These are phyloP conservation scores for Davidsoniella virescens DNA, from an alignment of 2,329 filamentous ascomycete species.

Conservation along the genomic window DNA sequence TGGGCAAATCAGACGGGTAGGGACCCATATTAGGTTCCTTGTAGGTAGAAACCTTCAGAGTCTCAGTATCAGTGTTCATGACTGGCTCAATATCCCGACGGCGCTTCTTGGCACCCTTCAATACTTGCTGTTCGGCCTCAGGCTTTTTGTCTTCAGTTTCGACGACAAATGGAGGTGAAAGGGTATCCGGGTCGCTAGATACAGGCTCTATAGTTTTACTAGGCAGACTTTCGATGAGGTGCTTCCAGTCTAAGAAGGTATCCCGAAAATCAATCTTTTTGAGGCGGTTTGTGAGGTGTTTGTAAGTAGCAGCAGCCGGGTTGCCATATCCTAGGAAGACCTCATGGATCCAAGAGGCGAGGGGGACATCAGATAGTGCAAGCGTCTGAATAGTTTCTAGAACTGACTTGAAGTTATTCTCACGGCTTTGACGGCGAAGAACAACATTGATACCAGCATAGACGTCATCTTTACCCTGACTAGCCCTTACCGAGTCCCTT, in stretches of 20 bases:
- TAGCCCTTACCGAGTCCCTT: slow-evolving; percentile 50
- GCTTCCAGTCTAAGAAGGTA: slow-evolving; percentile 90
- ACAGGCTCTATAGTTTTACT: slow-evolving; percentile 71
- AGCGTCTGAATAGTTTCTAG: slow-evolving; percentile 81
- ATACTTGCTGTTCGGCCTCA: slow-evolving; percentile 19
- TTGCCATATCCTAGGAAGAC: slow-evolving; percentile 97
- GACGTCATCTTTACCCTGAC: slow-evolving; percentile 55
- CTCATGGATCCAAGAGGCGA: slow-evolving; percentile 87
- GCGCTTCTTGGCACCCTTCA: slow-evolving; percentile 56
- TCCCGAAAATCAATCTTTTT: slow-evolving; percentile 78
- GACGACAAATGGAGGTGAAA: slow-evolving; percentile 76
- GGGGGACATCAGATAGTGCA: slow-evolving; percentile 65
- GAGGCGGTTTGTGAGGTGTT: slow-evolving; percentile 60
- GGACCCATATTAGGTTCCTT: slow-evolving; percentile 77
- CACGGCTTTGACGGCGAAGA: slow-evolving; percentile 64
- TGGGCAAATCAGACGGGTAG: slow-evolving; percentile 71
- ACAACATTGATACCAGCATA: slow-evolving; percentile 78
- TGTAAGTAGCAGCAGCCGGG: slow-evolving; percentile 73
- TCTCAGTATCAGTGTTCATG: slow-evolving; percentile 45
- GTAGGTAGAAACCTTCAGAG: slow-evolving; percentile 75
- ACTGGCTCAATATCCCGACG: slow-evolving; percentile 59
- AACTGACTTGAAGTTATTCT: slow-evolving; percentile 95
- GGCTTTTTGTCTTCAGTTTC: slow-evolving; percentile 46
- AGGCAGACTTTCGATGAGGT: slow-evolving; percentile 78
- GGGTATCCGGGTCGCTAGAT: slow-evolving; percentile 53